Conservation (phyloP, 345 rosid genomes). For the Syzygium jambos region DNA sequence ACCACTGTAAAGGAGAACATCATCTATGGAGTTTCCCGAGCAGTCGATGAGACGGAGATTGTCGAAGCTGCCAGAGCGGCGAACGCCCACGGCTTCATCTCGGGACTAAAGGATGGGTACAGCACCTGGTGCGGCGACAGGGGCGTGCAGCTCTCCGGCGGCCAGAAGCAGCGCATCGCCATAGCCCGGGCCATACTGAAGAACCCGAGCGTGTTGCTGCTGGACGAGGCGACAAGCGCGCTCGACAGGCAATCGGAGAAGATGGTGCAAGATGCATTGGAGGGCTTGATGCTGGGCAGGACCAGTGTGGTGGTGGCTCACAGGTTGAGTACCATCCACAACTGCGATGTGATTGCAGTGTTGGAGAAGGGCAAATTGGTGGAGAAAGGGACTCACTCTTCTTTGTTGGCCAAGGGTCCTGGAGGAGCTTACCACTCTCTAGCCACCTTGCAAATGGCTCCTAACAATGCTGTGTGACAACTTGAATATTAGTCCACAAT, state of each 20-base stretch:
- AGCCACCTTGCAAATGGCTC: neutral
- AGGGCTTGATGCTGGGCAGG: slow-evolving; percentile 25
- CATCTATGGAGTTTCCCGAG: neutral
- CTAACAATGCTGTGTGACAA: neutral
- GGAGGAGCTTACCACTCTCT: slow-evolving; percentile 11
- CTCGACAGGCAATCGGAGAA: slow-evolving; percentile 19
- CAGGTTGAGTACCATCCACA: slow-evolving; percentile 16
- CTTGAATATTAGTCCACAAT: neutral
- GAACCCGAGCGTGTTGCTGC: slow-evolving; percentile 9
- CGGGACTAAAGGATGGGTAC: slow-evolving; percentile 15
- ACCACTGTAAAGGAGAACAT: slow-evolving; percentile 17
- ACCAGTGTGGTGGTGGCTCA: slow-evolving; percentile 26
- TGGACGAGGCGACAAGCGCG: slow-evolving; percentile 32
- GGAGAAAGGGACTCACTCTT: slow-evolving; percentile 18
- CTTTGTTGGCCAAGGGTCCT: slow-evolving; percentile 15
- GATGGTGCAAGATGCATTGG: slow-evolving; percentile 25
- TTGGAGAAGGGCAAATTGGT: slow-evolving; percentile 19
- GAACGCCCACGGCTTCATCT: slow-evolving; percentile 20
- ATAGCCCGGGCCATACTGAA: slow-evolving; percentile 26
- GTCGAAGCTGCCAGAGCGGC: slow-evolving; percentile 13
- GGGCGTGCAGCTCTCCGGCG: slow-evolving; percentile 25
- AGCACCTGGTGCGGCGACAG: slow-evolving; percentile 20
- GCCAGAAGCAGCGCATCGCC: slow-evolving; percentile 25
- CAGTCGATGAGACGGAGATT: neutral
- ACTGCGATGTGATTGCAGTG: slow-evolving; percentile 16